Percentiles rank a stretch among this genome's conserved stretches.
Evolutionary conservation across 495 filamentous ascomycete genomes (phyloP).

Genomic region (Evansstolkia leycettana): DNA sequence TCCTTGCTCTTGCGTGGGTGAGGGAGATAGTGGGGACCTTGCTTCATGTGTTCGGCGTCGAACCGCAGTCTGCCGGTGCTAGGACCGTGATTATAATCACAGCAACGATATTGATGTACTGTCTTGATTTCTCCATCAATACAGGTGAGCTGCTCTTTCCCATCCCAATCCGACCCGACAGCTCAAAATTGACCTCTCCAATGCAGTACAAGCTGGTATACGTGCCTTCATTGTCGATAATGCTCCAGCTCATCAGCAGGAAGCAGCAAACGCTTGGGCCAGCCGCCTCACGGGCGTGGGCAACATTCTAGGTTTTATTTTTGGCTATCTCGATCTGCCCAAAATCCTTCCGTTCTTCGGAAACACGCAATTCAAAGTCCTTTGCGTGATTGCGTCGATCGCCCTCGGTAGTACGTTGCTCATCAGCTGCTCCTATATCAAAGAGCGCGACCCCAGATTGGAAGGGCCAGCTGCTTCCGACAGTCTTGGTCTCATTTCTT

Average conservation of each 20-base stretch:
- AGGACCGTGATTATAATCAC: constrained; percentile 50
- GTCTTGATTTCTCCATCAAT: constrained; percentile 85
- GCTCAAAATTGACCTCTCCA: constrained; percentile 1
- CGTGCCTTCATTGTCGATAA: constrained; percentile 86
- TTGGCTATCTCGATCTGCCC: constrained; percentile 68
- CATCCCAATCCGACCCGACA: background rate
- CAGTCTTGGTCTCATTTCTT: constrained; percentile 53
- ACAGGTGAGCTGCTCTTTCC: constrained; percentile 44
- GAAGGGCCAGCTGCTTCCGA: constrained; percentile 47
- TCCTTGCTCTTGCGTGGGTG: constrained; percentile 74
- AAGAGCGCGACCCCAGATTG: constrained; percentile 66
- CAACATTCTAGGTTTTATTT: constrained; percentile 76
- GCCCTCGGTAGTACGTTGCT: constrained; percentile 52
- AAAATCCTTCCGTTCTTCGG: constrained; percentile 62
- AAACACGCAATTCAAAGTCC: constrained; percentile 76
- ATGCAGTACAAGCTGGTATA: constrained; percentile 73
- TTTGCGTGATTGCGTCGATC: constrained; percentile 69
- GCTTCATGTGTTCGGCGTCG: constrained; percentile 58
- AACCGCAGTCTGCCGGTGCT: constrained; percentile 44
- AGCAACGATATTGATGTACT: constrained; percentile 73
- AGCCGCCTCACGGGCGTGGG: constrained; percentile 69
- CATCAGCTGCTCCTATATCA: constrained; percentile 51
- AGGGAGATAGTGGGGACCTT: constrained; percentile 63
- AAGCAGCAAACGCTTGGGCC: constrained; percentile 80
- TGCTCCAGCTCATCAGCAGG: constrained; percentile 80